These are phyloP conservation scores for Phytopythium chamaehyphon DNA, from an alignment of 352 stramenopile species.

Conservation along the genomic window DNA sequence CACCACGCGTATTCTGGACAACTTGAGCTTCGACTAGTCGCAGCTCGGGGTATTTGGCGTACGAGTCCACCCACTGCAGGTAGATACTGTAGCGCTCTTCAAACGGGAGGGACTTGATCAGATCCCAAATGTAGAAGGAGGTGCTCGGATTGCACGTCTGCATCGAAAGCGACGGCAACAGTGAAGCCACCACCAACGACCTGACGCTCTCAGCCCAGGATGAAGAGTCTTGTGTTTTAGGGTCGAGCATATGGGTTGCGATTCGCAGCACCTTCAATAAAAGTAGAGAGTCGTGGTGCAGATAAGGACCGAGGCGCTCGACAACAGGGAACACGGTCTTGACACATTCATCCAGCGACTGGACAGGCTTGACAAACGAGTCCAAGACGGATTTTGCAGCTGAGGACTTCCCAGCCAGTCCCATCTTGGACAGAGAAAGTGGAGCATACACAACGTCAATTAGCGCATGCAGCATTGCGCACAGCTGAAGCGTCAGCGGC, in stretches of 20 bases:
- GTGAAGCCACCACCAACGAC: slow-evolving; percentile 48
- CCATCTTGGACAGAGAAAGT: slow-evolving; percentile 49
- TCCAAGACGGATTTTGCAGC: not conserved
- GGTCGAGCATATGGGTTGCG: slow-evolving; percentile 42
- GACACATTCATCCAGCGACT: slow-evolving; percentile 36
- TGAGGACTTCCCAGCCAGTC: slow-evolving; percentile 20
- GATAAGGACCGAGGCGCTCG: slow-evolving; percentile 53
- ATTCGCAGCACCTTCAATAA: slow-evolving; percentile 75
- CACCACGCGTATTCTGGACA: slow-evolving; percentile 60
- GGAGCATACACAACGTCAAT: slow-evolving; percentile 49
- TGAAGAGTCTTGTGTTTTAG: slow-evolving; percentile 19
- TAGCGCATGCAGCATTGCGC: slow-evolving; percentile 60
- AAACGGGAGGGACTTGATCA: slow-evolving; percentile 73
- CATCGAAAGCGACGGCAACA: slow-evolving; percentile 73
- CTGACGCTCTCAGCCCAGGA: slow-evolving; percentile 32
- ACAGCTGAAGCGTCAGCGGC: slow-evolving; percentile 61
- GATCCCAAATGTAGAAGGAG: slow-evolving; percentile 78
- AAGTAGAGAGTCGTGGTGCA: slow-evolving; percentile 68
- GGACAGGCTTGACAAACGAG: not conserved
- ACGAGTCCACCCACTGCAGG: slow-evolving; percentile 68
- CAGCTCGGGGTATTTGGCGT: slow-evolving; percentile 50
- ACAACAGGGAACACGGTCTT: slow-evolving; percentile 52
- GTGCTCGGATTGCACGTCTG: slow-evolving; percentile 73
- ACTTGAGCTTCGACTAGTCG: slow-evolving; percentile 67
- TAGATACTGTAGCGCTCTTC: slow-evolving; percentile 82